Percentiles rank a stretch among this genome's conserved stretches.
phyloP scores from a whole-genome alignment of 148 eudicot species.

The Vaccinium darrowii region DNA sequence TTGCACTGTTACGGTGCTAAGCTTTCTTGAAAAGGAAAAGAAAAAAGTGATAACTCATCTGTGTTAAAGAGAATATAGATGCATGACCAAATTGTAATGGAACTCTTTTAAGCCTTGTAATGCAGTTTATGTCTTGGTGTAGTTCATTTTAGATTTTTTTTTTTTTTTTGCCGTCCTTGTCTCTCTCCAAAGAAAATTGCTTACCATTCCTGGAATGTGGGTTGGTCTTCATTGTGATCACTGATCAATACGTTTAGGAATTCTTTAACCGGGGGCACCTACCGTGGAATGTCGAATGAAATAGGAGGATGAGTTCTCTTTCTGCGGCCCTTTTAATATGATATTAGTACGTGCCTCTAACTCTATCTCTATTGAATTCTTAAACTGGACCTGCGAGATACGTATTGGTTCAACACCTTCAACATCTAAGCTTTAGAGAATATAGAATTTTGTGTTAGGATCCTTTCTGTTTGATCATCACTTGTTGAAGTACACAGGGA shows the following conservation, averaged over 20 bases:
- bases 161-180: neutral
- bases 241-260: neutral
- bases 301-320: neutral
- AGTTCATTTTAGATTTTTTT: neutral
- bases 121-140: neutral
- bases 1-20: neutral
- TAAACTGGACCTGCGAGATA: too few species aligned
- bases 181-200: constrained; percentile 5
- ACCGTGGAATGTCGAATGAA: neutral
- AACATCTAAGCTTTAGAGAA: neutral
- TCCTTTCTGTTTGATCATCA: neutral
- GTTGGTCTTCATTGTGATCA: constrained; percentile 4
- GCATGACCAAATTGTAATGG: constrained; percentile 4
- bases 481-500: neutral
- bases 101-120: neutral
- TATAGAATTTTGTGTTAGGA: neutral
- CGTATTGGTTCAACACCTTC: neutral
- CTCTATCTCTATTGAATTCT: too few species aligned
- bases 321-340: too few species aligned
- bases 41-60: neutral
- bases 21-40: neutral
- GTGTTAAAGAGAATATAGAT: neutral
- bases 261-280: neutral
- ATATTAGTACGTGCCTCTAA: too few species aligned
- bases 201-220: neutral